Evolutionary conservation across 2,329 filamentous ascomycete species (phyloP).

Genomic region (Exophiala sideris): DNA sequence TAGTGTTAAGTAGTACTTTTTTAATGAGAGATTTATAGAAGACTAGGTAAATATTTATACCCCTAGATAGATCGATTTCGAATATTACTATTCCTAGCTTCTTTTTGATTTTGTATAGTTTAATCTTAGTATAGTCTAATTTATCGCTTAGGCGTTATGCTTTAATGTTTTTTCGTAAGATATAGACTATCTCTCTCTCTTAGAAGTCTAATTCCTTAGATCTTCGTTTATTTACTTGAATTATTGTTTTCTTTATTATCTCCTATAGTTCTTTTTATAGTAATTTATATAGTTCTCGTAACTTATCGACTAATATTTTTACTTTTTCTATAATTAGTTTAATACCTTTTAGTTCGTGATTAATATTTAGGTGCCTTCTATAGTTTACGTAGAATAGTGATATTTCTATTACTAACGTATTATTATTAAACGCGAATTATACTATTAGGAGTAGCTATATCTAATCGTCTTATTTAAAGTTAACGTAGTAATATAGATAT

Average conservation of each 20-base stretch:
- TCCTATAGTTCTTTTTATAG: constrained; percentile 7
- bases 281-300: constrained; percentile 4
- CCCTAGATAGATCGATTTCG: constrained; percentile 6
- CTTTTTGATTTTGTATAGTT: constrained; percentile 11
- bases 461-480: constrained; percentile 20
- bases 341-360: neutral
- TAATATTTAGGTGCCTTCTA: constrained; percentile 2
- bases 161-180: constrained; percentile 17
- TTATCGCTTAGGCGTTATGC: constrained; percentile 11
- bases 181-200: constrained; percentile 8
- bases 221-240: constrained; percentile 11
- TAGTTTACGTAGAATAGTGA: constrained; percentile 16
- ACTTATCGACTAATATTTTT: neutral
- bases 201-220: constrained; percentile 6
- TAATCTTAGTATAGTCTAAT: constrained; percentile 12
- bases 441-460: constrained; percentile 1
- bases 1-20: neutral
- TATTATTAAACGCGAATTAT: constrained; percentile 6
- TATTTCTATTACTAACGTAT: constrained; percentile 1
- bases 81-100: constrained; percentile 13
- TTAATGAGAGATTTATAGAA: constrained; percentile 16
- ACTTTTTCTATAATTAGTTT: neutral
- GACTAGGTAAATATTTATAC: constrained; percentile 10
- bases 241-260: constrained; percentile 3
- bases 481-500: constrained; percentile 19